These are phyloP conservation scores for Taphrina populina DNA, from an alignment of 1,139 yeast species.

Conservation along the genomic window DNA sequence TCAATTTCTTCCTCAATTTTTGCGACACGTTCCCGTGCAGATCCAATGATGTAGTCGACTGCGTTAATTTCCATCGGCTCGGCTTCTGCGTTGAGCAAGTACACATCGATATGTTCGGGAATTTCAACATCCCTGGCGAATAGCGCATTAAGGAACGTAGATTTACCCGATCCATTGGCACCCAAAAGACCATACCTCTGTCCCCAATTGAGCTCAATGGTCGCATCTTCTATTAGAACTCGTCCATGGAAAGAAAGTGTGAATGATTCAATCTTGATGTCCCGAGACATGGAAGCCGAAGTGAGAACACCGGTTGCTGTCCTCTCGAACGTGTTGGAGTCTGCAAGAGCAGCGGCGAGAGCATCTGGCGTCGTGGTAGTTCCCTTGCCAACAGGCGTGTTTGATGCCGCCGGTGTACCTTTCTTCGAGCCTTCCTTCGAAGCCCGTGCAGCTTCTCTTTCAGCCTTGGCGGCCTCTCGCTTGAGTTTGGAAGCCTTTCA, in stretches of 20 bases:
- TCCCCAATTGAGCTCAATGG: slow-evolving; percentile 90
- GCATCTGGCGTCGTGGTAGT: slow-evolving; percentile 30
- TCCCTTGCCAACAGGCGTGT: slow-evolving; percentile 31
- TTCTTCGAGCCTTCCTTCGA: slow-evolving; percentile 28
- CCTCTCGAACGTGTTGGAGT: slow-evolving; percentile 56
- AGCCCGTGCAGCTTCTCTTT: slow-evolving; percentile 20
- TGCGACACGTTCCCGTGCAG: slow-evolving; percentile 90
- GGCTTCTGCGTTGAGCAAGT: slow-evolving; percentile 94
- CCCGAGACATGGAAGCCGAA: slow-evolving; percentile 86
- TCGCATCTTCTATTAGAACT: slow-evolving; percentile 88
- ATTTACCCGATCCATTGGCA: slow-evolving; percentile 99
- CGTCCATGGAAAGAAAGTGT: slow-evolving; percentile 77
- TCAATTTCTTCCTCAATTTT: slow-evolving; percentile 90
- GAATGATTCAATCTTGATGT: slow-evolving; percentile 61
- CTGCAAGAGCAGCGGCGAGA: slow-evolving; percentile 29
- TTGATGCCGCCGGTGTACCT: slow-evolving; percentile 11
- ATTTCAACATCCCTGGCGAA: slow-evolving; percentile 97
- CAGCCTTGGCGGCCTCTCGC: slow-evolving; percentile 34
- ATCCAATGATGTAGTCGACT: slow-evolving; percentile 91
- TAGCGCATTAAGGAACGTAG: slow-evolving; percentile 85
- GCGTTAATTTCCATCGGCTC: slow-evolving; percentile 90
- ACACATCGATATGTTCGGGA: slow-evolving; percentile 87
- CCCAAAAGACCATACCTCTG: slow-evolving; percentile 96
- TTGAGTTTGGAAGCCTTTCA: slow-evolving; percentile 35
- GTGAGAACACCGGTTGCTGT: slow-evolving; percentile 97